These are phyloP conservation scores for Capronia epimyces DNA, from an alignment of 2,329 filamentous ascomycete species.

Conservation along the genomic window DNA sequence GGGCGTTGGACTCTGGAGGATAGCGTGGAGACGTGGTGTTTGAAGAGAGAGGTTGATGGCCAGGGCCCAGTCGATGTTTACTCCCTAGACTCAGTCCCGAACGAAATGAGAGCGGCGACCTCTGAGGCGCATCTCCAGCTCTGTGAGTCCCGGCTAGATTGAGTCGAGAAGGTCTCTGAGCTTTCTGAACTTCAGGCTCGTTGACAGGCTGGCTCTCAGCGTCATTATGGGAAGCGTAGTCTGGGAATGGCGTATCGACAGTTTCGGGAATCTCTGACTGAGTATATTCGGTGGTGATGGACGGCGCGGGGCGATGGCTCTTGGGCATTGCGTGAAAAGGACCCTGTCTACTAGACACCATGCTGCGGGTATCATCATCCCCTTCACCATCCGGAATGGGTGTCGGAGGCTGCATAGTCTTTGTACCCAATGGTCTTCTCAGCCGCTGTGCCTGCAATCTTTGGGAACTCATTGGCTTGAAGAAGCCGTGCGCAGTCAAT, in stretches of 20 bases:
- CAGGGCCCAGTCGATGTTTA: conserved; percentile 53
- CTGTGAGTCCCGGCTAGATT: conserved; percentile 59
- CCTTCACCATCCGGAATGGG: conserved; percentile 41
- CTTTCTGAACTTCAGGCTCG: conserved; percentile 30
- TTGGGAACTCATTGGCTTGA: conserved; percentile 93
- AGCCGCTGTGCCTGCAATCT: conserved; percentile 84
- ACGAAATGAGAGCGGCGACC: conserved; percentile 69
- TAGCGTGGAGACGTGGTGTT: conserved; percentile 68
- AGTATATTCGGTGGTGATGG: conserved; percentile 74
- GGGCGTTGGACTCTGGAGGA: conserved; percentile 42
- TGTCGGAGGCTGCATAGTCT: conserved; percentile 29
- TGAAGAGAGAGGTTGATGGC: conserved; percentile 79
- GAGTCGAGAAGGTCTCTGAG: conserved; percentile 48
- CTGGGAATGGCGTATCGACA: conserved; percentile 29
- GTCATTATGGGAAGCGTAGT: conserved; percentile 19
- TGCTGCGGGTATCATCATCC: conserved; percentile 52
- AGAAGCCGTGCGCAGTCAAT: conserved; percentile 84
- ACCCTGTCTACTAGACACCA: conserved; percentile 50
- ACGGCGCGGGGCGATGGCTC: conserved; percentile 55
- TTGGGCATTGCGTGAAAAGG: conserved; percentile 34
- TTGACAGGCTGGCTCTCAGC: conserved; percentile 18
- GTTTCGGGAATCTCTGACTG: conserved; percentile 65
- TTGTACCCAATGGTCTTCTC: conserved; percentile 44
- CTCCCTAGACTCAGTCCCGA: conserved; percentile 65
- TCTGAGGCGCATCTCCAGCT: conserved; percentile 55